phyloP scores from a whole-genome alignment of 768 basidiomycete genomes.

The Lactifluus subvellereus region DNA sequence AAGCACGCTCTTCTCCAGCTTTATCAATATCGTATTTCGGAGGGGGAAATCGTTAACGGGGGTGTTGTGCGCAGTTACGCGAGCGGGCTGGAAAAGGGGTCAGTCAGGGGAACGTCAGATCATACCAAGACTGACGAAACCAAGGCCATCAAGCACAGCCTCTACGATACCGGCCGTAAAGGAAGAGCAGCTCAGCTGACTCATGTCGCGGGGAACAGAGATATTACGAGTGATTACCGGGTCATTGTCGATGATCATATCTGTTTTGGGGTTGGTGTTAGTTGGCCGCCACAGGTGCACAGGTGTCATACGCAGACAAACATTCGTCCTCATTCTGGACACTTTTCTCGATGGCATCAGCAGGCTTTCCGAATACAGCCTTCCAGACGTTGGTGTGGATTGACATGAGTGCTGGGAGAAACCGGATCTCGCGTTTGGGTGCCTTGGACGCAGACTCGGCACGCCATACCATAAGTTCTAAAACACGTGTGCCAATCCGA shows the following conservation, averaged over 20 bases:
- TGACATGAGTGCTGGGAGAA: constrained; percentile 87
- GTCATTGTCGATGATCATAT: constrained; percentile 98
- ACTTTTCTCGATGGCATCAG: constrained; percentile 93
- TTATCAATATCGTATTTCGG: constrained; percentile 95
- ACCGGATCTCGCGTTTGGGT: constrained; percentile 89
- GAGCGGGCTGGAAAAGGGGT: constrained; percentile 62
- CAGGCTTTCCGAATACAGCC: constrained; percentile 87
- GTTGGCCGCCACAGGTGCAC: constrained; percentile 2
- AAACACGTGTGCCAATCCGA: constrained; percentile 79
- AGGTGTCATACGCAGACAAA: constrained; percentile 32
- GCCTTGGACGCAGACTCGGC: constrained; percentile 72
- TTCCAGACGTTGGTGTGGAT: constrained; percentile 96
- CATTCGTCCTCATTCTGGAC: constrained; percentile 97
- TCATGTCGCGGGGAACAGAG: constrained; percentile 92
- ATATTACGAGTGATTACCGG: constrained; percentile 88
- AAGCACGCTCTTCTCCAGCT: constrained; percentile 87
- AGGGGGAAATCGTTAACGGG: constrained; percentile 74
- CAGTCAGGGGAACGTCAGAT: constrained; percentile 2
- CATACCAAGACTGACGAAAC: constrained; percentile 66
- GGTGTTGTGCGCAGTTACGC: constrained; percentile 94
- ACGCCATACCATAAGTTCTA: constrained; percentile 82
- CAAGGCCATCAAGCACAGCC: constrained; percentile 89
- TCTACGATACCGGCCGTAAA: constrained; percentile 97
- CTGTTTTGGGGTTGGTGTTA: constrained; percentile 35
- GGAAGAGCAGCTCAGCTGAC: constrained; percentile 92